Base-by-base conservation (phyloP, 2,329 filamentous ascomycete species). In the Diaporthe amygdali region DNA sequence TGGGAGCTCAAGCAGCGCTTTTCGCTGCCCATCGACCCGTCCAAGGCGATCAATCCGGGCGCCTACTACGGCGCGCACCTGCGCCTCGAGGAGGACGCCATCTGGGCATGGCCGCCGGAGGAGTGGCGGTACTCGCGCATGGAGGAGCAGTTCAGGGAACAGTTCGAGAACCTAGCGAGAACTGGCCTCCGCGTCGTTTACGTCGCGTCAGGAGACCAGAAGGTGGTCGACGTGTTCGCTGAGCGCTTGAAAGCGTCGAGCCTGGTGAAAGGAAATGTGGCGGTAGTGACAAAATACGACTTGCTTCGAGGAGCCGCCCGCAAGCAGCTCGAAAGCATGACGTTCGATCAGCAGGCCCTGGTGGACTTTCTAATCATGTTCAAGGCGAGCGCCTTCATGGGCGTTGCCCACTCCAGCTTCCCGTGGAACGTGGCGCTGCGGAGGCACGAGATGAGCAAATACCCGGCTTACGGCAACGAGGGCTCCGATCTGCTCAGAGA, bases 301-400 rank as follows among this genome's bases (percentile, higher is more conserved):
- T 63, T 80, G 39, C 74, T 80, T 6, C 34, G 41, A 4, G 75
- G 74, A 4, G 20, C 56, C 0, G 75, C 77, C 52, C 71, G 73
- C 9, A 17, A 51, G 49, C 68, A 51, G 30, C 74, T 80, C 3
- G 70, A 77, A 4, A 52, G 56, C 25, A 66, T 81, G 15, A 78
- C 78, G 1, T 81, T 80, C 47, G 79, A 80, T 59, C 79, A 81
- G 74, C 79, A 79, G 71, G 79, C 75, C 2, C 74, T 80, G 61
- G 75, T 80, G 6, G 79, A 81, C 72, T 80, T 80, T 22, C 41
- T 79, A 49, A 74, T 80, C 55, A 76, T 81, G 73, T 79, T 79
- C 73, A 77, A 76, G 71, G 75, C 78, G 47, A 79, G 77, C 68
- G 74, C 75, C 0, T 81, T 81, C 41, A 79, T 80, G 78, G 79